Evolutionary conservation across 2,329 filamentous ascomycete genomes (phyloP), one percentile per base, ranked within the genome.

Genomic region (Orbilia quercus): DNA sequence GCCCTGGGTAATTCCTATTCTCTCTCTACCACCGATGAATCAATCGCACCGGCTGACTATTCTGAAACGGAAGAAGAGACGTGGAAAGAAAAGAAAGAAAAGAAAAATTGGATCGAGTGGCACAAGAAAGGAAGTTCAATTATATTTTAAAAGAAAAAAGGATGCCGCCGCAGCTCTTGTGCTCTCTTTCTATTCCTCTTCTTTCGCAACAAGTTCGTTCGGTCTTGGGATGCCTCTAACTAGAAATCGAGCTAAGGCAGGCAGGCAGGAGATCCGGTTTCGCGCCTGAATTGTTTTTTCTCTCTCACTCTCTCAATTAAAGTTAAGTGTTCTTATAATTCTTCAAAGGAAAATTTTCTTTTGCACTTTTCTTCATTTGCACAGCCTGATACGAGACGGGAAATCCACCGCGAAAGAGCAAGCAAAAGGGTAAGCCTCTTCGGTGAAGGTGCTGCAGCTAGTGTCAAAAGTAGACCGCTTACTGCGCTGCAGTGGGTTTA

Each of bases 41-140:
- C 40, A 4, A 31, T 45, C 66, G 51, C n/a, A 42, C 45, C 54
- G 28, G 42, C 48, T 38, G 51, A 42, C 38, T 51, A 59, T 60
- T 66, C 69, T 66, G 60, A 73, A 73, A 73, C 69, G 69, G 65
- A 59, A 38, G 63, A 62, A 47, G 60, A 73, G 66, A 73, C 69
- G 69, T 62, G 53, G 45, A 57, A 62, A 47, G 59, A 66, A 40
- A 40, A 42, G 47, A 51, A 54, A 31, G 48, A 31, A 22, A 20
- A 40, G 25, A 55, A 53, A 72, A 73, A 64, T 40, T 53, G 59
- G 62, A 73, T 66, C 47, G 48, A 73, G 60, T 62, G 60, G 69
- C 69, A 73, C 69, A 73, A 73, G 69, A 73, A 73, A 66, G 69
- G 69, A 66, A 73, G 69, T 66, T 73, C 60, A 73, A 73, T 47